Conservation (phyloP, 2,329 filamentous ascomycete species). For the Aspergillus pseudoglaucus region DNA sequence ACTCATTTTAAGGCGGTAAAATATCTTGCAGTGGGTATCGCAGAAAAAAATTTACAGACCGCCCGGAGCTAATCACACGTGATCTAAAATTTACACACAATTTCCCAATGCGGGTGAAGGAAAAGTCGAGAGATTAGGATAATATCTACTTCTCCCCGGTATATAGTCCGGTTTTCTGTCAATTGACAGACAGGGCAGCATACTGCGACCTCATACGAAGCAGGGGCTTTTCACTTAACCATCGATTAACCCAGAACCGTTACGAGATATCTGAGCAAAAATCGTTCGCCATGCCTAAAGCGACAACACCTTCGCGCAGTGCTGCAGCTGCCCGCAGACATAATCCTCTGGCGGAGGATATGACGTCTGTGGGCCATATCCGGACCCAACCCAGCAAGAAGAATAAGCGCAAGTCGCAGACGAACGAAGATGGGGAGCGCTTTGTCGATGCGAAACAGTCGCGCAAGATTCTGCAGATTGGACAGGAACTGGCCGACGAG, state of each 20-base stretch:
- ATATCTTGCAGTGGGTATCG: not conserved
- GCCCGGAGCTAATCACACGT: conserved; percentile 28
- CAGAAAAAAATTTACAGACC: conserved; percentile 16
- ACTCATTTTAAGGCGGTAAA: conserved; percentile 9
- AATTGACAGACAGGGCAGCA: too few relatives aligned
- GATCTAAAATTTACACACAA: conserved; percentile 31
- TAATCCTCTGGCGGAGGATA: conserved; percentile 85
- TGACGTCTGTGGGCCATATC: conserved; percentile 63
- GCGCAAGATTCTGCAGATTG: conserved; percentile 80
- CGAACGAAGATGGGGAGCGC: conserved; percentile 54
- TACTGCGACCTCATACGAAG: not conserved
- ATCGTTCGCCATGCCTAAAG: conserved; percentile 65
- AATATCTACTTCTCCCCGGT: not conserved
- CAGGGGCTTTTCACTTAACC: not conserved
- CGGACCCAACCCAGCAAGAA: conserved; percentile 68
- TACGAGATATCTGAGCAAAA: conserved; percentile 1
- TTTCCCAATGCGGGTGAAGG: conserved; percentile 1
- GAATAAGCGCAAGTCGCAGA: conserved; percentile 55
- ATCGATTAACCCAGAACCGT: not conserved
- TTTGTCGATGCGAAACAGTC: conserved; percentile 87
- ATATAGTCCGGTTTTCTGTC: too few relatives aligned
- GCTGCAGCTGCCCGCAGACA: conserved; percentile 62
- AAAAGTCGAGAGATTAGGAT: not conserved
- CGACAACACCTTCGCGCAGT: conserved; percentile 53
- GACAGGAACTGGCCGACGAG: conserved; percentile 81